A percentile compares a stretch with the other conserved stretches of the same genome.
Evolutionary conservation across 768 basidiomycete genomes (phyloP).

Genomic region (Boletus sensibilis): DNA sequence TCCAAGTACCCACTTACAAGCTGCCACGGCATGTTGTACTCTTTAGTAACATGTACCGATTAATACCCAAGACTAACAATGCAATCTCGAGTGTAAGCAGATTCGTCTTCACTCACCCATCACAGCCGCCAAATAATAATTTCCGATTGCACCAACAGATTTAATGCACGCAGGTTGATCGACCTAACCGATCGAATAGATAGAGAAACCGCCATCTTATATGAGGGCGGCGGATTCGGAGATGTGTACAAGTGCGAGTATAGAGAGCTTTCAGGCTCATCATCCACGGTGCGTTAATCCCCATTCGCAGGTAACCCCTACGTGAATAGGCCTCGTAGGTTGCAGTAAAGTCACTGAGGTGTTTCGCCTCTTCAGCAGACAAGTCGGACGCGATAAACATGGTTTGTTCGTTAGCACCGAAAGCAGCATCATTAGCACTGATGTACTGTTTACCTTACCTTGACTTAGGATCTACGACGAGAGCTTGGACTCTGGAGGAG

Average conservation of each 20-base stretch:
- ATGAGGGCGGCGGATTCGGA: conserved; percentile 4
- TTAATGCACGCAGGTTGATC: neutral
- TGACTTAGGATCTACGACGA: conserved; percentile 11
- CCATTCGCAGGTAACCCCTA: no score
- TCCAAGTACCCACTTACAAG: neutral
- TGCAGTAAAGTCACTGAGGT: conserved; percentile 5
- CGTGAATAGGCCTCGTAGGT: neutral
- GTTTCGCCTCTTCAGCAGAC: conserved; percentile 1
- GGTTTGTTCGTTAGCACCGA: neutral
- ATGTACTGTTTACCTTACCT: neutral
- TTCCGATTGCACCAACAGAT: neutral
- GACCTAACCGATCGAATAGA: neutral
- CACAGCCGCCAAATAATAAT: neutral
- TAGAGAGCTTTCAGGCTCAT: neutral
- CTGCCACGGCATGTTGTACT: no score
- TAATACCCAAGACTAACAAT: no score
- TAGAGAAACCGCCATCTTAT: neutral
- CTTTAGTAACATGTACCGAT: no score
- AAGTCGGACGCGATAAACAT: neutral
- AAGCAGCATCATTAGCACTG: neutral
- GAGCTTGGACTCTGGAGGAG: conserved; percentile 27
- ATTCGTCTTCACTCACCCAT: neutral
- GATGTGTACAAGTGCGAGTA: conserved; percentile 11
- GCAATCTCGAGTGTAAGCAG: neutral
- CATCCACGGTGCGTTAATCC: neutral